Base-by-base conservation (phyloP, 331 rosid genomes). In the Quercus phellos region DNA sequence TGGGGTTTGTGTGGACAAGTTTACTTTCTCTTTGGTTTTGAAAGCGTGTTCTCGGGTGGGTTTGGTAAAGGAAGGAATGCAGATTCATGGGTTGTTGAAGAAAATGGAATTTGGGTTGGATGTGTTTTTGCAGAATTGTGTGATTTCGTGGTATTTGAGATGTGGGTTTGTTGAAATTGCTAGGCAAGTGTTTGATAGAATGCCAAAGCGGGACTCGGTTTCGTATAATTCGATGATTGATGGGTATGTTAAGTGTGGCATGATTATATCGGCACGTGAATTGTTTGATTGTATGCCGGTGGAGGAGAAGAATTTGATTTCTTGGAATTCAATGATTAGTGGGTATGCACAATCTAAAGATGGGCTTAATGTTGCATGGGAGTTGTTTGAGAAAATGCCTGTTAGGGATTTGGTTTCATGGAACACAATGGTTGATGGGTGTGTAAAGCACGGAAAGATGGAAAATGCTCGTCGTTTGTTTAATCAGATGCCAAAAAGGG, bases 351-450 rank as follows among this genome's bases (percentile, higher is more conserved):
- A 85, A 74, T 84, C 81, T 42, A 76, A 79, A 38, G 76, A 81
- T 27, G 90, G 89, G 68, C 8, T 90, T 51, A 53, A 21, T 22
- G 38, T 81, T 61, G 96, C 90, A 26, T 77, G 89, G 94, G 84
- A 77, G 51, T 78, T 92, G 89, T 92, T 92, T 85, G 78, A 71
- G 78, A 77, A 80, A 79, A 88, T 90, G 88, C 90, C 92, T 27
- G 85, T 85, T 67, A 88, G 84, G 51, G 95, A 90, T 73, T 81
- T 87, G 88, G 82, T 90, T 77, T 88, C 97, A 13, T 92, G 97
- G 97, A 92, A 92, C 85, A 87, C 89, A 6, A 78, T 92, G 82
- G 86, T 92, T 74, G 90, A 83, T 68, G 95, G 93, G 42, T 92
- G 80, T 81, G 87, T 84, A 64, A 92, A 88, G 79, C 61, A 79